Base-by-base conservation (phyloP, 2,329 filamentous ascomycete genomes). In the Epicoccum nigrum region DNA sequence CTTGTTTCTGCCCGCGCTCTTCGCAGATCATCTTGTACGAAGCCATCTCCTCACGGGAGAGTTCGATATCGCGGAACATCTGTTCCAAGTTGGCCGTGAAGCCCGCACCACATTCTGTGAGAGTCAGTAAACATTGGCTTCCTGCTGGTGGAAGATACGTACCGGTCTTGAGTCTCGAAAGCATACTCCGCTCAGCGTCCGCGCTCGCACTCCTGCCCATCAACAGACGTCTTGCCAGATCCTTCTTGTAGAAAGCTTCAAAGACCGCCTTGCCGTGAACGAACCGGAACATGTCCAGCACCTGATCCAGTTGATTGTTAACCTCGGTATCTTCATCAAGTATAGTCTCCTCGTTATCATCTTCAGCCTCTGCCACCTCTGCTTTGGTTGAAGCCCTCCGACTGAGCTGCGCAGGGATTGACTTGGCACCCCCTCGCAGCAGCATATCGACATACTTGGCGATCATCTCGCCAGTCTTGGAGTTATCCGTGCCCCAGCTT, bases 21-120 rank as follows among this genome's bases (percentile, higher is more conserved):
- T 84, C 81, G 38, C 83, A 76, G 74, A 92, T 72, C 74, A 82
- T 77, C 72, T 88, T 94, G 77, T 96, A 99, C 0, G 88, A 85
- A n/a, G 82, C 76, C 88, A 97, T 96, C 70, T 97, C 93, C 64
- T 97, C 94, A 54, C 89, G 88, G 11, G 90, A 90, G 16, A 97
- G 82, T 69, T 97, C 92, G 73, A 97, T 91, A 67, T 99, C 94
- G 73, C 96, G 96, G 79, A 99, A 99, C 94, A 99, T 99, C 56
- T 93, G 90, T 74, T 99, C 95, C 0, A 99, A 81, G 66, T 99
- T 99, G 69, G 96, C 92, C 0, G 94, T 99, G 71, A 99, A 97
- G 62, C 85, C 89, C 12, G 90, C 88, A 31, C 94, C 94, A 69
- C 94, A 99, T 77, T 99, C 94, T 76, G 52, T 19, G 7, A 9